Base-by-base conservation (phyloP, 805 yeast genomes). In the Deakozyma indianensis region DNA sequence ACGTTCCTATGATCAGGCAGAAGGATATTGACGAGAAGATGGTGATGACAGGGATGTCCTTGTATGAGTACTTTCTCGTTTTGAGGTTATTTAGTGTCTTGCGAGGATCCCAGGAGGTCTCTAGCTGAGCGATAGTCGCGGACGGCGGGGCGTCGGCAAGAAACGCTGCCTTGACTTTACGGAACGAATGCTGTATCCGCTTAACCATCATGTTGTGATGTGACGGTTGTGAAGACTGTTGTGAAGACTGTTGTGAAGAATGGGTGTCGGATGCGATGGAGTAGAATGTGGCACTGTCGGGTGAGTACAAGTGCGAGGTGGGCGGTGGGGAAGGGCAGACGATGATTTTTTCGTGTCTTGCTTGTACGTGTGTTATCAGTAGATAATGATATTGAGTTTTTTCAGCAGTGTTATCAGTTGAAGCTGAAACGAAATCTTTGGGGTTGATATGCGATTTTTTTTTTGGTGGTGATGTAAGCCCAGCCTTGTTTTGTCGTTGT, bases 1-100 rank as follows among this genome's bases (percentile, higher is more conserved):
- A 49, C 21, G 54, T 52, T 32, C 62, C 51, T 41, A 68, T 56
- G 42, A 55, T 50, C 46, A 65, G 72, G 50, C 57, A 79, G 68
- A 50, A 85, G 71, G 50, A 68, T 56, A 35, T 73, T 50, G 50
- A 76, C 54, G 53, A 78, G 66, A 28, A 71, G 64, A 65, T 71
- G 69, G 71, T 73, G 75, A 43, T 65, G 55, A 48, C 74, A 57
- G 64, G 71, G 25, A 61, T 38, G 51, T 84, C 94, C 28, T 56
- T 50, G 20, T 48, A 48, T 15, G 52, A 46, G 60, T 60, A 63
- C 27, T 53, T 48, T 47, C 63, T 69, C 15, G 51, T 50, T 18
- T 53, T 49, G 32, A 67, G 40, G 27, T 58, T 51, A 22, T 54
- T 45, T 25, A 63, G n/a, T 5, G 68, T 64, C 23, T 56, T 53